Conservation (phyloP, 2,329 filamentous ascomycete genomes). For the Fusarium subtropicale region DNA sequence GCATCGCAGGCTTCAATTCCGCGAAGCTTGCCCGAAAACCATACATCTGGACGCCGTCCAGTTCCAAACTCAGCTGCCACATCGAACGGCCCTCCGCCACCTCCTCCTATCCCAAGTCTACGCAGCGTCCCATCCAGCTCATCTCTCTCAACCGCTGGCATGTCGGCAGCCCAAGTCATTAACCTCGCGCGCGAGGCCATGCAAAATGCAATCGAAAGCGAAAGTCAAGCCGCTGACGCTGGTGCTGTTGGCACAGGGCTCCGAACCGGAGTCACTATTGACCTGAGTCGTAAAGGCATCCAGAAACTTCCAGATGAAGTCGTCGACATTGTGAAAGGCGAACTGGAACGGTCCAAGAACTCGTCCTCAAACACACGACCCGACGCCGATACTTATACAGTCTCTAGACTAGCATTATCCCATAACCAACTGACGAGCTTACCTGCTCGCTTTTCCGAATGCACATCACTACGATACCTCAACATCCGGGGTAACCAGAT, state of each 20-base stretch:
- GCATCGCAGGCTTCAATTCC: constrained; percentile 44
- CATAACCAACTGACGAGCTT: constrained; percentile 81
- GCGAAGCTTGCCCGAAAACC: constrained; percentile 57
- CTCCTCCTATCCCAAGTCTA: constrained; percentile 60
- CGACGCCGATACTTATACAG: constrained; percentile 30
- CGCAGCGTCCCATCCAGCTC: constrained; percentile 61
- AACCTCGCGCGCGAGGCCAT: constrained; percentile 74
- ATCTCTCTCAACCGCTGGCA: constrained; percentile 62
- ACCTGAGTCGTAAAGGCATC: constrained; percentile 81
- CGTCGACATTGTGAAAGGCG: constrained; percentile 78
- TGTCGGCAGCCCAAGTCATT: constrained; percentile 73
- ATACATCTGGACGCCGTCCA: constrained; percentile 54
- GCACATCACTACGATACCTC: constrained; percentile 80
- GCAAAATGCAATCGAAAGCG: constrained; percentile 73
- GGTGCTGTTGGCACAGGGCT: constrained; percentile 69
- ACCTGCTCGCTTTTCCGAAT: constrained; percentile 78
- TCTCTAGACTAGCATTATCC: constrained; percentile 77
- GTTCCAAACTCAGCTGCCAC: constrained; percentile 54
- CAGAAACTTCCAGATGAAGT: constrained; percentile 78
- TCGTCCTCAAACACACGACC: constrained; percentile 22
- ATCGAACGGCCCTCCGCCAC: constrained; percentile 56
- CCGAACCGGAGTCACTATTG: constrained; percentile 80
- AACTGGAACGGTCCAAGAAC: constrained; percentile 72
- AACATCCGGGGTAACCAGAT: constrained; percentile 84
- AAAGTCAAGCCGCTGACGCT: constrained; percentile 71